These are phyloP conservation scores for Oldenlandia corymbosa DNA, from an alignment of 257 asterid species.

Conservation along the genomic window DNA sequence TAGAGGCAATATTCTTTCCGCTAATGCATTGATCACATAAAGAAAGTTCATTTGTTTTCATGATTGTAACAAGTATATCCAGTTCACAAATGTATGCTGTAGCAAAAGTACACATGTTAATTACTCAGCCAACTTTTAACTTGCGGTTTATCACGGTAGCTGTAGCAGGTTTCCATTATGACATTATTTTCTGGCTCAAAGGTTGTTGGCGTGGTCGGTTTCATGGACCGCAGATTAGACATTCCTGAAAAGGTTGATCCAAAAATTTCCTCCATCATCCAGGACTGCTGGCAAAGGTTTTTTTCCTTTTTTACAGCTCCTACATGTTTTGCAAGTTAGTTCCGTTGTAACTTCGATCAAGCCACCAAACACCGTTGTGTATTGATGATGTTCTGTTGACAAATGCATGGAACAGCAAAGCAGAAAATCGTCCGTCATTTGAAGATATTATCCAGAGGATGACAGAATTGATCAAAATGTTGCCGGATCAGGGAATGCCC, in stretches of 20 bases:
- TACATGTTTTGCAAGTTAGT: too few species aligned
- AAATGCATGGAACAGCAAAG: constrained; percentile 29
- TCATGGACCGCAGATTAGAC: constrained; percentile 60
- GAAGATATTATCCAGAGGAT: constrained; percentile 43
- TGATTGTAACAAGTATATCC: too few species aligned
- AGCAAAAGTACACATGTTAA: too few species aligned
- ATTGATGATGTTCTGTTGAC: background rate
- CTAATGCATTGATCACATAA: too few species aligned
- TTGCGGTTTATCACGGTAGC: too few species aligned
- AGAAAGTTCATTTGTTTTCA: too few species aligned
- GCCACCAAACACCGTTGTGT: too few species aligned
- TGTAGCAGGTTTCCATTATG: background rate
- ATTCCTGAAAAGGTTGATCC: constrained; percentile 52
- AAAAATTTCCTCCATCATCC: constrained; percentile 45
- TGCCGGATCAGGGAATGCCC: constrained; percentile 12
- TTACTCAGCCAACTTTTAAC: too few species aligned
- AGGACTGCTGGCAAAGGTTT: constrained; percentile 73
- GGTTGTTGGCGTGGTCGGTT: constrained; percentile 80
- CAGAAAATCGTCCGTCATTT: constrained; percentile 67
- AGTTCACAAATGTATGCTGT: too few species aligned
- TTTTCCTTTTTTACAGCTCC: too few species aligned
- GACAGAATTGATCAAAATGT: constrained; percentile 32
- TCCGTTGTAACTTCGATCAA: too few species aligned
- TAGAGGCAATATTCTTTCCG: constrained; percentile 2
- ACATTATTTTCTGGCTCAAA: constrained; percentile 6